Evolutionary conservation across 2,329 filamentous ascomycete species (phyloP).

Genomic region (Cucurbitaria berberidis): DNA sequence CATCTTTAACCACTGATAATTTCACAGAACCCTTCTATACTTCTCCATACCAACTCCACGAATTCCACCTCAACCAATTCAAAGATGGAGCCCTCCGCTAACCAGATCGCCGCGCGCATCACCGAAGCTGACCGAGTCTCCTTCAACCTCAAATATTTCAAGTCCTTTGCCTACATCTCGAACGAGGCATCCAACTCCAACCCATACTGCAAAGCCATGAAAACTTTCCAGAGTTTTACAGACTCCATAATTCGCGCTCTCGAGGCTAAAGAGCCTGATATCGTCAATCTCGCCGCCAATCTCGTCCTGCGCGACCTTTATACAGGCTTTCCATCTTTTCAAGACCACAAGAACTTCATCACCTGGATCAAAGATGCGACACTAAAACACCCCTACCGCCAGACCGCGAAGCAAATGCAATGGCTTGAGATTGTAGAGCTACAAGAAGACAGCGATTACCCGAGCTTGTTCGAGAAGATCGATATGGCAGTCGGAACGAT

Average conservation of each 20-base stretch:
- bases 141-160: too few relatives aligned
- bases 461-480: not conserved
- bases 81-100: too few relatives aligned
- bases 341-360: not conserved
- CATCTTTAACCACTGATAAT: too few relatives aligned
- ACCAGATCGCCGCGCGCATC: too few relatives aligned
- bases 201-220: slow-evolving; percentile 5
- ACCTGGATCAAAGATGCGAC: slow-evolving; percentile 10
- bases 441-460: not conserved
- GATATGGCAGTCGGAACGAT: not conserved
- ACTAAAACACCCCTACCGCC: slow-evolving; percentile 11
- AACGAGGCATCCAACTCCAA: too few relatives aligned
- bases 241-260: slow-evolving; percentile 1
- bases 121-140: too few relatives aligned
- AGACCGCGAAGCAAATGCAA: slow-evolving; percentile 3
- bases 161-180: too few relatives aligned
- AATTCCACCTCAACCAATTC: too few relatives aligned
- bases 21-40: too few relatives aligned
- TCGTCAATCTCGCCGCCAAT: not conserved
- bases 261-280: not conserved
- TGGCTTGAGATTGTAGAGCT: slow-evolving; percentile 6
- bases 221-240: slow-evolving; percentile 7
- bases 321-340: too few relatives aligned
- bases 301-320: not conserved
- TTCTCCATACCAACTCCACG: too few relatives aligned